Evolutionary conservation across 148 eudicot species (phyloP), one percentile per base, ranked within the genome.

Genomic region (Hydrangea macrophylla): DNA sequence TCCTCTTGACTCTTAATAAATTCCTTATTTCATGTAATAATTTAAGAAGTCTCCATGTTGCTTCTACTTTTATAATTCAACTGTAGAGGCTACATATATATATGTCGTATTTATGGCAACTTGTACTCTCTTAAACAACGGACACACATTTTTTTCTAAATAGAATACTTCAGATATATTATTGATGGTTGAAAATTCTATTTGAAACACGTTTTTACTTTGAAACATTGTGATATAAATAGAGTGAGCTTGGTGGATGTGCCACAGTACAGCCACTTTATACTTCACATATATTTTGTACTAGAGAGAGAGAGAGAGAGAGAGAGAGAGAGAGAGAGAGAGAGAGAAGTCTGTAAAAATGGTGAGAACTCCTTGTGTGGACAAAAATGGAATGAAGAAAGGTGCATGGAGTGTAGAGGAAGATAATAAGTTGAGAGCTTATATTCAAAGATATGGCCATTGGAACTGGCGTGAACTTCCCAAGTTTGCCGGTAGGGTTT

Each of bases 361-460:
- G 90, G 90, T 79, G 63, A 78, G 79, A 68, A 70, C 70, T 18
- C 79, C 90, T n/a, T 70, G 23, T 37, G 23, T 70, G 17, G 90
- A 82, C 54, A 60, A 80, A 37, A 78, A 85, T 58, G 90, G 90
- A 28, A 39, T 80, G 25, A 78, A 78, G 75, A 85, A 76, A 64
- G 90, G 90, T 1, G 90, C 79, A 23, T 85, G 90, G 90, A 82
- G 83, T 66, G 51, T 59, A 7, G 86, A 82, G 30, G 90, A 85
- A 70, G 90, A 85, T 58, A 40, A 78, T 12, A 85, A 76, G 65
- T 64, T 85, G 65, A 68, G 64, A 55, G 69, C 65, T 68, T 71
- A 80, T 60, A 58, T 85, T 55, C 39, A 37, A 15, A 61, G 70
- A 69, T 68, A 73, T 56, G 83, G 86, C 32, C 85, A 78, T 42